Evolutionary conservation across 495 filamentous ascomycete genomes (phyloP), one percentile per base, ranked within the genome.

Genomic region (Chaetomidium leptoderma): DNA sequence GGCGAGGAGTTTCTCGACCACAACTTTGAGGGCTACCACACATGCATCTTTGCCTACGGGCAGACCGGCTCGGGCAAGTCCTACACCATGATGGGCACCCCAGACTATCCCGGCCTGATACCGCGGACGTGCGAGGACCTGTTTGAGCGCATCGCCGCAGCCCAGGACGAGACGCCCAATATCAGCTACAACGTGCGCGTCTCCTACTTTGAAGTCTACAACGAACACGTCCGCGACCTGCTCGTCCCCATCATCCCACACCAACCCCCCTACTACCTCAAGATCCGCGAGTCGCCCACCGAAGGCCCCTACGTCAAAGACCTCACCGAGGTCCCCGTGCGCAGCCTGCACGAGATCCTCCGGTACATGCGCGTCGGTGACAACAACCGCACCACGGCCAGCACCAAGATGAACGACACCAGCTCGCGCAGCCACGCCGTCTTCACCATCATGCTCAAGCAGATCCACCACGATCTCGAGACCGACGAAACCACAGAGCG

Each of bases 381-480:
- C 71, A 75, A 78, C 36, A 95, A 84, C 60, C 87, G 93, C 33
- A 97, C 93, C 1, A 86, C 83, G n/a, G 93, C 93, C 23, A 90
- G 89, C 72, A 99, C 93, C 13, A 99, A 97, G 74, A 99, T 99
- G 93, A 99, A 99, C 68, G 93, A 99, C 72, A 97, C 91, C 19
- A 92, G 88, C 24, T 91, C 86, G 35, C 87, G 93, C 68, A 92
- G 88, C 50, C 93, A 99, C 66, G 91, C 95, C 3, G 93, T 99
- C 36, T 99, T 99, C 68, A 99, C 93, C 17, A 92, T 99, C 58
- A 92, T 92, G 69, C 77, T 99, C 29, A 97, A 97, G 73, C 92
- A 97, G 70, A 97, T 99, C 59, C 73, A 76, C 64, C 92, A 97
- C 74, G 90, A 95, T 64, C 84, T 96, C 71, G 87, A 90, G 19